Evolutionary conservation across 495 filamentous ascomycete genomes (phyloP), one percentile per base, ranked within the genome.

Genomic region (Penicillium riverlandense): DNA sequence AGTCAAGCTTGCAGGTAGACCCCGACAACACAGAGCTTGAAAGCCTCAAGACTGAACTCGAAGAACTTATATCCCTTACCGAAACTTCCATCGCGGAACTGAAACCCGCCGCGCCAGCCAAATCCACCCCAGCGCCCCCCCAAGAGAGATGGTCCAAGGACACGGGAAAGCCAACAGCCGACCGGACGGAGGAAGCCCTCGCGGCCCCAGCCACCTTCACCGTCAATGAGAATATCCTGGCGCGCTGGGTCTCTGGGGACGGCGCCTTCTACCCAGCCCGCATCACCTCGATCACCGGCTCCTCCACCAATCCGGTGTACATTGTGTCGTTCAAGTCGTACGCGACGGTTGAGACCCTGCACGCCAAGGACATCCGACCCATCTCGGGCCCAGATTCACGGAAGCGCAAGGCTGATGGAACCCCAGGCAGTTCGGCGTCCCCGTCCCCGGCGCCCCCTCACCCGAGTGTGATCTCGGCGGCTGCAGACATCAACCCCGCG

Each of bases 271-370:
- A 97, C 69, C 85, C 87, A 29, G 92, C 94, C 33, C 82, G 86
- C 45, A 94, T 98, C 65, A 92, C 85, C 12, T 89, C 86, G 29
- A 90, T 95, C 51, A 96, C 90, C 32, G 92, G 92, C 49, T 92
- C 88, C 5, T 83, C 83, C 13, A 84, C 80, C 41, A 84, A 84
- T 30, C 94, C 91, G 11, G 82, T 96, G 40, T 98, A 96, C 61
- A 82, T 86, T 39, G 91, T 98, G 48, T 91, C 83, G 40, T 98
- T 97, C 74, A 90, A 91, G 65, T 84, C 75, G 43, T 96, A 97
- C 57, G 57, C 51, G 31, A 89, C 79, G 11, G 88, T 88, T 37
- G 88, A 96, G 66, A 94, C 86, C 37, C 70, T 96, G 48, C 78
- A 84, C 40, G 75, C 81, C 45, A 86, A 88, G 67, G 88, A 96